phyloP scores from a whole-genome alignment of 768 basidiomycete species.

The Russula emetica region DNA sequence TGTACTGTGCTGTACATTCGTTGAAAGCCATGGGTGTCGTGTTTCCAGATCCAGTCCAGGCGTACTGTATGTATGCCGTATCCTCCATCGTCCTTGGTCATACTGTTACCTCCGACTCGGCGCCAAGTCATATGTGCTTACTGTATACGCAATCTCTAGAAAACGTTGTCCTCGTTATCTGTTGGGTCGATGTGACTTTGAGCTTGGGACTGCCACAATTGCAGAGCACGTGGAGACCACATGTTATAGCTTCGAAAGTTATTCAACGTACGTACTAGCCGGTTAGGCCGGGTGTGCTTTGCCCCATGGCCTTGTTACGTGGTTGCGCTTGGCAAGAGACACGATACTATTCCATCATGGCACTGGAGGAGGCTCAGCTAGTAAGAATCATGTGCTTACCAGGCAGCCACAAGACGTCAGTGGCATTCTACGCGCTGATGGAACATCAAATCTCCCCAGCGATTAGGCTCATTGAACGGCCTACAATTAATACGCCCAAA shows the following conservation, averaged over 20 bases:
- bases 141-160: not conserved
- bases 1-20: not conserved
- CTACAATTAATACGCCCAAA: not conserved
- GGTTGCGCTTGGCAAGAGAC: not conserved
- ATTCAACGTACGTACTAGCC: not conserved
- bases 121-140: not conserved
- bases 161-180: not conserved
- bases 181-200: not conserved
- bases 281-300: not conserved
- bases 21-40: not conserved
- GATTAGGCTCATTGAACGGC: conserved; percentile 4
- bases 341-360: not conserved
- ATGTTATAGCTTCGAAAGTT: no score
- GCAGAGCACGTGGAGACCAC: not conserved
- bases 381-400: not conserved
- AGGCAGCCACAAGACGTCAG: not conserved
- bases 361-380: no score
- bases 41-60: not conserved
- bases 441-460: not conserved
- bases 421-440: not conserved
- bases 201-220: not conserved
- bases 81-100: not conserved
- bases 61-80: not conserved
- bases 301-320: not conserved
- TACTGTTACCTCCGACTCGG: not conserved